These are phyloP conservation scores for Xylaria polymorpha DNA, from an alignment of 2,329 filamentous ascomycete genomes.

Conservation along the genomic window DNA sequence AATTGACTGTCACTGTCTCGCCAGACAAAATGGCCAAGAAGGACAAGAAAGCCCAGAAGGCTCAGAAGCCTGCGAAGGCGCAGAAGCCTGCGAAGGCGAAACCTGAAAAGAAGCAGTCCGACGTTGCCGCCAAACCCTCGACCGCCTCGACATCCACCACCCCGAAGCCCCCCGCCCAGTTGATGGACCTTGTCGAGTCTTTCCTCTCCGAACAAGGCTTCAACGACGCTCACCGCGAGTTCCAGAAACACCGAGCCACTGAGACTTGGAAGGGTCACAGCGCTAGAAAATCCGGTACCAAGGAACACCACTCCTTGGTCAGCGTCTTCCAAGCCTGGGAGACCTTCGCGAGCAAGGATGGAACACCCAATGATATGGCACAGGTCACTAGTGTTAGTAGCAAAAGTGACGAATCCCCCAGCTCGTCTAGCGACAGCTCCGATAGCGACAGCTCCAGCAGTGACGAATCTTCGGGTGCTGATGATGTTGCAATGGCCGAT, in stretches of 20 bases:
- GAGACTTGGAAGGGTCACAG: slow-evolving; percentile 59
- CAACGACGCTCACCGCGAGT: slow-evolving; percentile 67
- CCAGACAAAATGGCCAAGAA: slow-evolving; percentile 45
- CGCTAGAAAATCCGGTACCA: slow-evolving; percentile 45
- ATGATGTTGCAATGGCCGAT: slow-evolving; percentile 62
- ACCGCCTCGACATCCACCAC: slow-evolving; percentile 39
- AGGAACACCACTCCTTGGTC: slow-evolving; percentile 58
- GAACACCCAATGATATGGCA: slow-evolving; percentile 45
- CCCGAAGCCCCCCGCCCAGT: slow-evolving; percentile 64
- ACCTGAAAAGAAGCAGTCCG: slow-evolving; percentile 38
- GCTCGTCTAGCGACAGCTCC: slow-evolving; percentile 47
- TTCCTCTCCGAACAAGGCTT: slow-evolving; percentile 77
- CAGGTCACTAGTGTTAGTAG: slow-evolving; percentile 46
- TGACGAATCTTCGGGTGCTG: slow-evolving; percentile 50
- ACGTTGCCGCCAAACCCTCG: slow-evolving; percentile 24
- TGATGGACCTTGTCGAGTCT: slow-evolving; percentile 73
- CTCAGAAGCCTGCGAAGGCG: slow-evolving; percentile 24
- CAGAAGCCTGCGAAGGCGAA: slow-evolving; percentile 38
- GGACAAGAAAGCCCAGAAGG: slow-evolving; percentile 44
- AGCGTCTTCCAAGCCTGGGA: slow-evolving; percentile 65
- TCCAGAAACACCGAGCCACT: slow-evolving; percentile 70
- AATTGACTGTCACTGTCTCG: slow-evolving; percentile 1
- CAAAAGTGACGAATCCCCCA: slow-evolving; percentile 49
- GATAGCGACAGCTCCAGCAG: slow-evolving; percentile 38
- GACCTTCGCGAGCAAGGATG: slow-evolving; percentile 52